A percentile compares a stretch with the other conserved stretches of the same genome.
Evolutionary conservation across 805 yeast species (phyloP).

Genomic region (Teunomyces panamensis): DNA sequence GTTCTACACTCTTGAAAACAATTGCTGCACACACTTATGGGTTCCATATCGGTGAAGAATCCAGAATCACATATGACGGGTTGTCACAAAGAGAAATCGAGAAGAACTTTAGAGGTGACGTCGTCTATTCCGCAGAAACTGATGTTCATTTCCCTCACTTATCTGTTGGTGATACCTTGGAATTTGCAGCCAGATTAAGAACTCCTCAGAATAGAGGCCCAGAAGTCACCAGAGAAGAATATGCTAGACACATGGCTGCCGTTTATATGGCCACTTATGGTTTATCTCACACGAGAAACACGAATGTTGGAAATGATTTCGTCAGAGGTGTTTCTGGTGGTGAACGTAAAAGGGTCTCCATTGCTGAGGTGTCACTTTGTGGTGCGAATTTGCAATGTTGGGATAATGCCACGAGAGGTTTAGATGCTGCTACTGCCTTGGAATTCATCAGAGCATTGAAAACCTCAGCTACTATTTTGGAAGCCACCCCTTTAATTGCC

Average conservation of each 20-base stretch:
- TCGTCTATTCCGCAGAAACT: slow-evolving; percentile 48
- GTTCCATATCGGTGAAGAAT: slow-evolving; percentile 30
- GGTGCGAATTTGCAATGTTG: slow-evolving; percentile 66
- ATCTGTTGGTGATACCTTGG: slow-evolving; percentile 54
- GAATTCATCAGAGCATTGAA: slow-evolving; percentile 69
- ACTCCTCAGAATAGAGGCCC: slow-evolving; percentile 37
- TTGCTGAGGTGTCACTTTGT: slow-evolving; percentile 71
- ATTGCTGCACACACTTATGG: slow-evolving; percentile 39
- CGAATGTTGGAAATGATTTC: slow-evolving; percentile 60
- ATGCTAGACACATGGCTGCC: slow-evolving; percentile 17
- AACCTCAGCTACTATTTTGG: slow-evolving; percentile 51
- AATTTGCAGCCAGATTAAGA: slow-evolving; percentile 53
- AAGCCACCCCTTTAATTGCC: slow-evolving; percentile 58
- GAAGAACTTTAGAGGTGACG: slow-evolving; percentile 35
- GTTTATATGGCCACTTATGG: slow-evolving; percentile 39
- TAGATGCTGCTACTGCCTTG: slow-evolving; percentile 80
- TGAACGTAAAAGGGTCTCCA: slow-evolving; percentile 80
- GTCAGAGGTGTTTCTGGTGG: slow-evolving; percentile 82
- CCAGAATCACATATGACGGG: slow-evolving; percentile 34
- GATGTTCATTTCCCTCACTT: slow-evolving; percentile 58
- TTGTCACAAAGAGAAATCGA: slow-evolving; percentile 26
- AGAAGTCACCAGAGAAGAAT: slow-evolving; percentile 26
- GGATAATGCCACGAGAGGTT: slow-evolving; percentile 85
- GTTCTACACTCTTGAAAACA: slow-evolving; percentile 39
- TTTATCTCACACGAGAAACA: slow-evolving; percentile 54